phyloP scores from a whole-genome alignment of 2,329 filamentous ascomycete genomes.

The Sporothrix pallida region DNA sequence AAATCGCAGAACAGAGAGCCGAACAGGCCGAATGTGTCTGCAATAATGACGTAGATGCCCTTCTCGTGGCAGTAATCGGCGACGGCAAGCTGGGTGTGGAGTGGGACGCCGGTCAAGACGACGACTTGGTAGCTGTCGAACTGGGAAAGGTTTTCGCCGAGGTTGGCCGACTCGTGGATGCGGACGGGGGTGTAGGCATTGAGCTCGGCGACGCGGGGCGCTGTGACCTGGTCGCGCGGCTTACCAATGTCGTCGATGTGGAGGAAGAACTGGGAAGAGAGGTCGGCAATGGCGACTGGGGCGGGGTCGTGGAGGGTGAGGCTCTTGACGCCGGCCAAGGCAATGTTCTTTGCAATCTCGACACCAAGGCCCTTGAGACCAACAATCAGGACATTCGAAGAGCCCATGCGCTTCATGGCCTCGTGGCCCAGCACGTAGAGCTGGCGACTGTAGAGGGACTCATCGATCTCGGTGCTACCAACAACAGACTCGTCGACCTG shows the following conservation, averaged over 20 bases:
- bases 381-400: conserved; percentile 90
- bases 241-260: conserved; percentile 87
- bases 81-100: conserved; percentile 81
- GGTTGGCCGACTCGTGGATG: conserved; percentile 70
- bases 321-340: conserved; percentile 96
- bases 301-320: conserved; percentile 90
- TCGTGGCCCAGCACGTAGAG: conserved; percentile 74
- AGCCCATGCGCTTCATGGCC: conserved; percentile 99
- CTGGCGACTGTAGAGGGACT: conserved; percentile 75
- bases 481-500: conserved; percentile 66
- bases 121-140: conserved; percentile 92
- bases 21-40: conserved; percentile 92
- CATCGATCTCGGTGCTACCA: conserved; percentile 67
- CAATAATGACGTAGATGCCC: conserved; percentile 85
- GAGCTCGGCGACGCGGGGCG: conserved; percentile 87
- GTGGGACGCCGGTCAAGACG: conserved; percentile 82
- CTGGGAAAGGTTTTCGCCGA: conserved; percentile 77
- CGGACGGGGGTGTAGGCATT: conserved; percentile 95
- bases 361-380: conserved; percentile 94
- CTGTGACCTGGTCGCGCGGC: conserved; percentile 83
- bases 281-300: conserved; percentile 81
- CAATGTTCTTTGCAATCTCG: conserved; percentile 98
- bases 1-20: conserved; percentile 98
- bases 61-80: conserved; percentile 94
- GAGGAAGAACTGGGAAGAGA: conserved; percentile 98